Evolutionary conservation across 257 asterid species (phyloP), one percentile per base, ranked within the genome.

Genomic region (Nyctanthes arbortristis): DNA sequence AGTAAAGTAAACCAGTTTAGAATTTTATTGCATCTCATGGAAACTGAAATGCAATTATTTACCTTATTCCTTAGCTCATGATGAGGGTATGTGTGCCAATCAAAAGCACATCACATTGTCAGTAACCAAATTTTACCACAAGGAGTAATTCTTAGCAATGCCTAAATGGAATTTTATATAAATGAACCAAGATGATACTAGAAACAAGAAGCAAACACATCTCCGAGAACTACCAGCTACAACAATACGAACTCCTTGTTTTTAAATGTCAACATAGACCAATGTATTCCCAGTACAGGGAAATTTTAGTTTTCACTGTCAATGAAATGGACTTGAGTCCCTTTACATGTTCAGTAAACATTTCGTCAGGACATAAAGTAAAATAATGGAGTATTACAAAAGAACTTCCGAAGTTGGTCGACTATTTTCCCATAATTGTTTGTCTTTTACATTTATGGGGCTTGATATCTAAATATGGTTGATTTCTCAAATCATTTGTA

Each of bases 111-210:
- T 43, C 40, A 73, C 49, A 33, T 18, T 13, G 22, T 55, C 0
- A n/a, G 35, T 29, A 70, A 62, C 66, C 70, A 55, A 55, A 67
- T 39, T 18, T 33, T 45, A n/a, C n/a, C n/a, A 9, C 65, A 71
- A 10, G 49, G 14, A 18, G 34, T 54, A 47, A 20, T 34, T 45
- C n/a, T 33, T 33, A 52, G 6, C 18, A 32, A 29, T 37, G 37
- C 49, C 70, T 49, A 9, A 22, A 14, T 20, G 40, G 40, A 45
- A 34, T 27, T 54, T 49, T 47, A 63, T 33, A 49, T 66, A 58
- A 66, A 61, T 22, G 31, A 9, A n/a, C 33, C 4, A 27, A 66
- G 43, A 58, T 28, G 54, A 34, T 40, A 59, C 16, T 29, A 20
- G 49, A 71, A 39, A 58, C 70, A 61, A 65, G 56, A 8, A n/a